Percentiles rank a stretch among this genome's conserved stretches.
Evolutionary conservation across 441 rosid species (phyloP).

Genomic region (Erodium moschatum): DNA sequence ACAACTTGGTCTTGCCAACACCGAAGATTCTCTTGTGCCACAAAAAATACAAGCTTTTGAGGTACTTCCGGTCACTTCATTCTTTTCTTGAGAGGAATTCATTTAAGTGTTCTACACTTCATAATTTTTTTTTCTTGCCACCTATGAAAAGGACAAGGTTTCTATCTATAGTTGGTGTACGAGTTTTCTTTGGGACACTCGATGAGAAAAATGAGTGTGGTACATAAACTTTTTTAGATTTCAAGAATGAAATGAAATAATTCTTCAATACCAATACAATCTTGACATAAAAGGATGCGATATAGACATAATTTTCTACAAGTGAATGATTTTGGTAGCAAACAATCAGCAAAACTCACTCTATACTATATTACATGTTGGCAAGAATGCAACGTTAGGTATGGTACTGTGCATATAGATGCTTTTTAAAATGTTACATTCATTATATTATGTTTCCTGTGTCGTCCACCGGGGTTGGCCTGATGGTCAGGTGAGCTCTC

Average conservation of each 20-base stretch:
- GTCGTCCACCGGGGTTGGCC: background rate
- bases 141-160: background rate
- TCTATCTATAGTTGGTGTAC: background rate
- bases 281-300: too few relatives aligned
- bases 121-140: background rate
- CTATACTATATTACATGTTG: too few relatives aligned
- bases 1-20: slow-evolving; percentile 90
- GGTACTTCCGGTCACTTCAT: slow-evolving; percentile 33
- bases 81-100: slow-evolving; percentile 9
- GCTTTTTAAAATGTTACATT: slow-evolving; percentile 14
- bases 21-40: slow-evolving; percentile 85
- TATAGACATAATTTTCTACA: too few relatives aligned
- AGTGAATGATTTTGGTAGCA: too few relatives aligned
- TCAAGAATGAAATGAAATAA: too few relatives aligned
- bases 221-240: too few relatives aligned
- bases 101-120: slow-evolving; percentile 7
- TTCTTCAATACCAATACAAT: too few relatives aligned
- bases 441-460: slow-evolving; percentile 13
- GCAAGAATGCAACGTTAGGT: too few relatives aligned
- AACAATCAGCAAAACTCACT: too few relatives aligned
- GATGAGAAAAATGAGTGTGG: too few relatives aligned
- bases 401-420: background rate
- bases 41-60: slow-evolving; percentile 78
- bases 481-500: too few relatives aligned
- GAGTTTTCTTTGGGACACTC: background rate